Evolutionary conservation across 2,329 filamentous ascomycete species (phyloP), one percentile per base, ranked within the genome.

Genomic region (Neonectria faginata): DNA sequence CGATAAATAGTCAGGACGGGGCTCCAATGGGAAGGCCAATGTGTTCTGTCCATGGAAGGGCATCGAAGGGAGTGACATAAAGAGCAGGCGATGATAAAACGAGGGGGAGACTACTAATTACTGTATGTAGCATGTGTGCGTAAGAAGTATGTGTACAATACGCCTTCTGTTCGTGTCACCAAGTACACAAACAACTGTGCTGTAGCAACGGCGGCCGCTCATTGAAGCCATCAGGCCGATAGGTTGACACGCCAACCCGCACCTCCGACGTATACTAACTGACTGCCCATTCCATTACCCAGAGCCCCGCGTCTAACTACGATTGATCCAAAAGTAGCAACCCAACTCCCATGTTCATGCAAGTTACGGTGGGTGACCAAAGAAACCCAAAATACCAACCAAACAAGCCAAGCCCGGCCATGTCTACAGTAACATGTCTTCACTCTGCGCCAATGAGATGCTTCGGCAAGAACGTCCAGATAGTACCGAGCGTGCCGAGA

Each of bases 381-480:
- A 39, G 33, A 50, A 68, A 66, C 58, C 66, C 65, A 53, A 27
- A 50, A 20, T 42, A 42, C 16, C n/a, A 36, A 29, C 14, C 27
- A 25, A 25, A 22, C 22, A 33, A 51, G 27, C 8, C 18, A 31
- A 33, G 27, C n/a, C 25, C n/a, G n/a, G 27, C 47, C 27, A 57
- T 16, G 39, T 52, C 18, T 41, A 31, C 50, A 25, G n/a, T 41
- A 31, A 27, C n/a, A 51, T 12, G 20, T 25, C 53, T 55, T 68
- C 18, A 74, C 52, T 82, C 80, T 53, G 85, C 85, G 47, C 88
- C 88, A 74, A 95, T 87, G 69, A 91, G 81, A 67, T 89, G 87
- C 81, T 91, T 94, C 3, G 94, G 94, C 74, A 97, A 79, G 79
- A 96, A 96, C 5, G 94, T 94, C 88, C 93, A 97, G 2, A 93